Base-by-base conservation (phyloP, 129 eudicot genomes). In the Flaveria sonorensis region DNA sequence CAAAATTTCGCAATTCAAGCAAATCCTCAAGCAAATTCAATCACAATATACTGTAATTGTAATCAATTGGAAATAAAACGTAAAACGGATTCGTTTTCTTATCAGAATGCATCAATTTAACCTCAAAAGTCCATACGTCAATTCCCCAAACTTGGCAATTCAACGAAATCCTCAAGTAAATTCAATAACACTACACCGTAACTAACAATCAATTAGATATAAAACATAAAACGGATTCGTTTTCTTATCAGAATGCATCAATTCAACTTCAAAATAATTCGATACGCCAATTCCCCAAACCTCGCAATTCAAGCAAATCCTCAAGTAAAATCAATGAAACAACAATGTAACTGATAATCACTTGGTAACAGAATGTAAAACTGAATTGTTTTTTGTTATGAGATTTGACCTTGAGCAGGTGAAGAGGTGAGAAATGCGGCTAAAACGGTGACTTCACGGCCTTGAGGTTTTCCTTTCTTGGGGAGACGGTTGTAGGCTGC, bases 381-480 rank as follows among this genome's bases (percentile, higher is more conserved):
- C 7, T 7, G 47, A 52, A n/a, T 24, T 24, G 10, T 48, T 5
- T 32, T n/a, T 11, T 1, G 1, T 51, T 4, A 74, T 0, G 26
- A 64, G 42, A 18, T 5, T 61, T 18, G 68, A 90, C 96, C 93
- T 82, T 83, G 82, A 4, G 86, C 55, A 80, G 94, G 90, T 1
- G 88, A 82, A 50, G 90, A 91, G 71, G 90, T 80, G 48, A 91
- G 97, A 70, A 91, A 91, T 24, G 94, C 92, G 72, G 97, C 93
- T 13, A 88, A 66, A 6, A 91, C 97, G 30, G 95, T 88, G 89
- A 91, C 97, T 83, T 91, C 97, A 56, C 90, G 87, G 62, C 97
- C 95, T 72, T 91, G 99, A 67, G 98, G 98, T 78, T 93, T 90
- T 51, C 98, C 98, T 80, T 93, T 93, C 86, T 93, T 93, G 0